Evolutionary conservation across 805 yeast species (phyloP).

Genomic region (Wickerhamiella shivajii): DNA sequence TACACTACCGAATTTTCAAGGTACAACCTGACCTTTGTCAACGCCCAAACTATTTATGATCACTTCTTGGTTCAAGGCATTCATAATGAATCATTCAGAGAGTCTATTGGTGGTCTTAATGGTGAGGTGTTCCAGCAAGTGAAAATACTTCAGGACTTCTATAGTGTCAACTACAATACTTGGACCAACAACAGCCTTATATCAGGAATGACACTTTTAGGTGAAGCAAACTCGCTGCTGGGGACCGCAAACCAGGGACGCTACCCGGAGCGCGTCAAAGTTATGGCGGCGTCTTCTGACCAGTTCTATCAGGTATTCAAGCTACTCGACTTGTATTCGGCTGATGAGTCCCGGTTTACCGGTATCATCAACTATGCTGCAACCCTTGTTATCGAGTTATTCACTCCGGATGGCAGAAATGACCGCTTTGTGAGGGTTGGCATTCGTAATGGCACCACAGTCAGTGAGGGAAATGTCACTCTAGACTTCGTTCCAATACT

Average conservation of each 20-base stretch:
- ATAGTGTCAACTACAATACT: conserved; percentile 28
- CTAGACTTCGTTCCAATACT: conserved; percentile 29
- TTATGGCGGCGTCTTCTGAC: conserved; percentile 34
- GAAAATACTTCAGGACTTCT: conserved; percentile 27
- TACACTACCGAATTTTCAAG: conserved; percentile 15
- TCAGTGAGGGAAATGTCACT: conserved; percentile 21
- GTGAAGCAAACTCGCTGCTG: conserved; percentile 25
- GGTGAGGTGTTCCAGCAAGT: conserved; percentile 20
- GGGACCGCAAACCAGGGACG: conserved; percentile 27
- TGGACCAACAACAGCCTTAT: conserved; percentile 25
- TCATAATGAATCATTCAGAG: conserved; percentile 29
- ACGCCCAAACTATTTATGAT: conserved; percentile 31
- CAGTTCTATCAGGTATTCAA: conserved; percentile 31
- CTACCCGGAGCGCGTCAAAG: conserved; percentile 27
- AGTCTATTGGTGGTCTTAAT: conserved; percentile 23
- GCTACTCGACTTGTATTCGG: conserved; percentile 24
- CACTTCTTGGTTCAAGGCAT: conserved; percentile 28
- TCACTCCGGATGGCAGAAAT: conserved; percentile 13
- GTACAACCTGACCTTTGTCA: conserved; percentile 27
- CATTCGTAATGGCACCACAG: conserved; percentile 32
- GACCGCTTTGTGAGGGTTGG: conserved; percentile 31
- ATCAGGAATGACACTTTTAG: conserved; percentile 31
- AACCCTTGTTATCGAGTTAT: conserved; percentile 32
- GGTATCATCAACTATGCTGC: conserved; percentile 37
- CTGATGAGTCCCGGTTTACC: conserved; percentile 27